A percentile compares a stretch with the other conserved stretches of the same genome.
Evolutionary conservation across 192 early-diverging fungal genomes (phyloP).

Genomic region (Entomortierella lignicola): DNA sequence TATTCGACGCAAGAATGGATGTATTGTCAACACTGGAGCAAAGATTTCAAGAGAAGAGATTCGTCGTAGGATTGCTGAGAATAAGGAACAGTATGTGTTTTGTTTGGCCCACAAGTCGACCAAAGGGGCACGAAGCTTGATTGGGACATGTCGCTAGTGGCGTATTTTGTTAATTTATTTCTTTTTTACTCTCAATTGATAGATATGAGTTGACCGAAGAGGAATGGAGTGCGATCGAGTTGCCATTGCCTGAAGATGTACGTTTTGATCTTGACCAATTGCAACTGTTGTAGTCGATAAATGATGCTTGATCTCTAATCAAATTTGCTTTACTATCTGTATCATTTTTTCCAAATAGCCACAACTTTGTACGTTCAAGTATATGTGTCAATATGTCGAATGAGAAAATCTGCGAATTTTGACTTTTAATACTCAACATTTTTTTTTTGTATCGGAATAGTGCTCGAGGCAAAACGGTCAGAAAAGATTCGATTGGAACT

Average conservation of each 20-base stretch:
- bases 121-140: too few relatives aligned
- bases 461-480: slow-evolving; percentile 71
- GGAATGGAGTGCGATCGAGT: slow-evolving; percentile 76
- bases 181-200: too few relatives aligned
- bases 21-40: slow-evolving; percentile 92
- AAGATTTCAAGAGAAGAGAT: slow-evolving; percentile 84
- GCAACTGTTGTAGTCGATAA: background rate
- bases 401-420: too few relatives aligned
- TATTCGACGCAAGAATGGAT: slow-evolving; percentile 93
- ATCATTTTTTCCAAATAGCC: slow-evolving; percentile 1
- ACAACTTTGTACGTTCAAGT: slow-evolving; percentile 32
- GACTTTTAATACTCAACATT: slow-evolving; percentile 13
- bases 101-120: too few relatives aligned
- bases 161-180: too few relatives aligned
- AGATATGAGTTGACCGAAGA: slow-evolving; percentile 77
- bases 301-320: background rate
- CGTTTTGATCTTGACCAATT: slow-evolving; percentile 12
- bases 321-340: background rate
- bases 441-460: too few relatives aligned
- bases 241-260: slow-evolving; percentile 80
- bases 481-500: slow-evolving; percentile 68
- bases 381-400: background rate
- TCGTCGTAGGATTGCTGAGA: slow-evolving; percentile 71
- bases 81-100: slow-evolving; percentile 75
- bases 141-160: too few relatives aligned